Percentiles rank a stretch among this genome's conserved stretches.
Conservation (phyloP, 768 basidiomycete genomes). For the Serendipita sp. region DNA sequence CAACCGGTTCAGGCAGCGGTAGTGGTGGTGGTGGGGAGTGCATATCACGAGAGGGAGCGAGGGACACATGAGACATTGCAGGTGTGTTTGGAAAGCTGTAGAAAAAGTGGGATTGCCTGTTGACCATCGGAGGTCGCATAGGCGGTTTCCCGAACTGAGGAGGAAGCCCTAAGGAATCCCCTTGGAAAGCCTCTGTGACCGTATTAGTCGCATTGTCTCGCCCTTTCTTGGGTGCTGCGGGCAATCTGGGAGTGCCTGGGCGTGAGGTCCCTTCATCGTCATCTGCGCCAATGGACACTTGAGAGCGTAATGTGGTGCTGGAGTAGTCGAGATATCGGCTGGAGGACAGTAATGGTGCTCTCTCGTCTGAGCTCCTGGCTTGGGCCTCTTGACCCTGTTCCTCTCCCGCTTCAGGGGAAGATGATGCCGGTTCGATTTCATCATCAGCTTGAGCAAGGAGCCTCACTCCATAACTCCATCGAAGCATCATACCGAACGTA, state of each 20-base stretch:
- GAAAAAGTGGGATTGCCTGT: slow-evolving; percentile 30
- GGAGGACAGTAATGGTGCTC: background rate
- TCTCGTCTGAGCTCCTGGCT: background rate
- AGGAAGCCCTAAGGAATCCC: background rate
- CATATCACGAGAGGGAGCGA: background rate
- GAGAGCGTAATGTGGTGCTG: background rate
- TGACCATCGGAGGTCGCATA: background rate
- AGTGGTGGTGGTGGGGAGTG: background rate
- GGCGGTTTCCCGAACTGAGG: background rate
- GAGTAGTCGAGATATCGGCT: background rate
- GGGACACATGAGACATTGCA: background rate
- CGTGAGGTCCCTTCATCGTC: background rate
- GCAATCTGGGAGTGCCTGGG: background rate
- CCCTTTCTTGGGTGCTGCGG: background rate
- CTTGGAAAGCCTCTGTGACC: background rate
- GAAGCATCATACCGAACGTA: slow-evolving; percentile 87
- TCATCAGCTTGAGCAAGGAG: slow-evolving; percentile 60
- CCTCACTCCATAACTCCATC: slow-evolving; percentile 88
- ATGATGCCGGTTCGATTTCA: slow-evolving; percentile 15
- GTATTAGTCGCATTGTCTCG: background rate
- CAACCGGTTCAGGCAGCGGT: background rate
- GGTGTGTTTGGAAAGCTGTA: slow-evolving; percentile 52
- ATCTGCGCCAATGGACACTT: background rate
- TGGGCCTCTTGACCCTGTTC: slow-evolving; percentile 5
- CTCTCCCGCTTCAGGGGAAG: slow-evolving; percentile 9